These are phyloP conservation scores for Vicia faba DNA, from an alignment of 306 rosid genomes.

Conservation along the genomic window DNA sequence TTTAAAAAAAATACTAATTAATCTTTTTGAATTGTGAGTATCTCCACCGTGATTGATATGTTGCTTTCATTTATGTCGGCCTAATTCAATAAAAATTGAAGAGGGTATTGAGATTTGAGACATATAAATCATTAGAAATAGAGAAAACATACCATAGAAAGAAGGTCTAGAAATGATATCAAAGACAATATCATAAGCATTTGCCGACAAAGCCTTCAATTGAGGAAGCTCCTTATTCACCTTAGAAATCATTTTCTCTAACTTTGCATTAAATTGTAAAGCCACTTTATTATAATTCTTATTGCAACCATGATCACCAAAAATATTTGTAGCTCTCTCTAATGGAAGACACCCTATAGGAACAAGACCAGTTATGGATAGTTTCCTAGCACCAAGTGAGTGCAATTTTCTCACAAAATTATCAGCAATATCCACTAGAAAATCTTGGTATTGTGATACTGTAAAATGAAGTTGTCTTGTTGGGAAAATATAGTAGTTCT, in stretches of 20 bases:
- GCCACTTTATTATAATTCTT: constrained; percentile 42
- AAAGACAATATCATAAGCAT: constrained; percentile 21
- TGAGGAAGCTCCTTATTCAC: constrained; percentile 38
- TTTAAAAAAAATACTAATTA: too few species aligned
- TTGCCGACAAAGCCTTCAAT: constrained; percentile 12
- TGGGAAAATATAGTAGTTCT: constrained; percentile 43
- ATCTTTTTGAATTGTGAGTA: too few species aligned
- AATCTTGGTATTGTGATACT: constrained; percentile 42
- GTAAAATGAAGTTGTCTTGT: constrained; percentile 33
- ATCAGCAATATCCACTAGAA: constrained; percentile 34
- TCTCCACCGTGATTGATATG: too few species aligned
- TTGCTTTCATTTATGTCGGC: too few species aligned
- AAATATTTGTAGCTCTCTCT: constrained; percentile 40
- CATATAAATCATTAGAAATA: not conserved
- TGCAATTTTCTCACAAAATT: constrained; percentile 37
- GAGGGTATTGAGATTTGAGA: too few species aligned
- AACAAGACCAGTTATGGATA: constrained; percentile 41
- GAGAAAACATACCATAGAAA: constrained; percentile 35
- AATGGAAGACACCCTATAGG: constrained; percentile 46
- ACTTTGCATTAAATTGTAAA: constrained; percentile 37
- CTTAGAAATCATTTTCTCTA: constrained; percentile 27
- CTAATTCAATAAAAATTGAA: too few species aligned
- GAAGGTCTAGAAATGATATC: constrained; percentile 40
- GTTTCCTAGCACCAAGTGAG: constrained; percentile 43
- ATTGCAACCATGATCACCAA: constrained; percentile 34